These are phyloP conservation scores for Phytophthora europaea DNA, from an alignment of 352 stramenopile genomes.

Conservation along the genomic window DNA sequence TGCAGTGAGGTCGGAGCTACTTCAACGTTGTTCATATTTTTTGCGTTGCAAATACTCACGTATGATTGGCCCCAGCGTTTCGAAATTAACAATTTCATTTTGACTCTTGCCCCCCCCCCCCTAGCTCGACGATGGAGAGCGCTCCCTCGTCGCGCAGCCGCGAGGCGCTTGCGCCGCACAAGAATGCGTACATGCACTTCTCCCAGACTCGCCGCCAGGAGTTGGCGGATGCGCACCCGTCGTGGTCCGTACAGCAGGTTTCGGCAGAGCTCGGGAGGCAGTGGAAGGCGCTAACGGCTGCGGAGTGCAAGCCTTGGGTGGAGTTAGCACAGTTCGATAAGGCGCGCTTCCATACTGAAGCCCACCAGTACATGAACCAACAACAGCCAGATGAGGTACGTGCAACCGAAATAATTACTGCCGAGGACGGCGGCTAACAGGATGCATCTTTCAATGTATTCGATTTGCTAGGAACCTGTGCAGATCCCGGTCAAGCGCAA, in stretches of 20 bases:
- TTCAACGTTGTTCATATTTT: slow-evolving; percentile 19
- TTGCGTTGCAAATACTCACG: slow-evolving; percentile 15
- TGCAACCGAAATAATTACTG: neutral
- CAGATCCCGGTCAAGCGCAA: slow-evolving; percentile 40
- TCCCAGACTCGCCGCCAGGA: slow-evolving; percentile 44
- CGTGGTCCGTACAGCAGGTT: slow-evolving; percentile 61
- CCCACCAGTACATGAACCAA: slow-evolving; percentile 32
- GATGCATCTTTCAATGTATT: neutral
- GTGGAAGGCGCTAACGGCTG: slow-evolving; percentile 57
- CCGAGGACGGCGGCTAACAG: neutral
- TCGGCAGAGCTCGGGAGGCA: slow-evolving; percentile 58
- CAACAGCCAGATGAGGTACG: slow-evolving; percentile 20
- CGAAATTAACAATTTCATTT: neutral
- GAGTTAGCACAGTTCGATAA: slow-evolving; percentile 74
- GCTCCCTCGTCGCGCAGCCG: neutral
- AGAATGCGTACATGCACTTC: slow-evolving; percentile 70
- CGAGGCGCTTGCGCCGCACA: slow-evolving; percentile 30
- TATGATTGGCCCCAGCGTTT: slow-evolving; percentile 11
- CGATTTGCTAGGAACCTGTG: slow-evolving; percentile 14
- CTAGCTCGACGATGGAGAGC: slow-evolving; percentile 16
- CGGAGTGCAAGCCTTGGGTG: slow-evolving; percentile 57
- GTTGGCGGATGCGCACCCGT: slow-evolving; percentile 38
- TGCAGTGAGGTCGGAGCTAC: slow-evolving; percentile 1
- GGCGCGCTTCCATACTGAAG: slow-evolving; percentile 54
- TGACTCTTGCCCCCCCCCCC: slow-evolving; percentile 4